Base-by-base conservation (phyloP, 2,329 filamentous ascomycete genomes). In the Fonsecaea multimorphosa region DNA sequence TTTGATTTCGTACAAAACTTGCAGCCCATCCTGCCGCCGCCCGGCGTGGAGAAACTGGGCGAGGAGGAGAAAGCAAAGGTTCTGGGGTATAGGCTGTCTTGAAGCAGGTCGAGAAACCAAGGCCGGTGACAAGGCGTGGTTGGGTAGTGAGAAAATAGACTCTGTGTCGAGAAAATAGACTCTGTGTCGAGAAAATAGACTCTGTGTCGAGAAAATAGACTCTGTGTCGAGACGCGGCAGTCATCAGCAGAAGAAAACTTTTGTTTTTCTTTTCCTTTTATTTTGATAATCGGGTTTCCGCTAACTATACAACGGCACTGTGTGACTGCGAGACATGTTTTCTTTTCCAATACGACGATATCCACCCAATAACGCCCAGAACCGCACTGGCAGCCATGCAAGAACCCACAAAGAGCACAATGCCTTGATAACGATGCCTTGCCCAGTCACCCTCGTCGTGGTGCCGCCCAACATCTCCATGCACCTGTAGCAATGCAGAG, bases 401-500 rank as follows among this genome's bases (percentile, higher is more conserved):
- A 19, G 36, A 51, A 2, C 63, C 66, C 29, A 68, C 63, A 51
- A 68, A 68, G n/a, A 58, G 32, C 55, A 58, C 55, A 22, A 34
- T n/a, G 32, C n/a, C 54, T n/a, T n/a, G 38, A 40, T 40, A 40
- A 40, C n/a, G 38, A 19, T 40, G 38, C 14, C 38, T n/a, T 40
- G 19, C 8, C 16, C 38, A 1, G n/a, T 40, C 38, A 3, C 38
- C 1, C 5, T 40, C 38, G 1, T 59, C 4, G 12, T 52, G 44
- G 8, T 64, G 12, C 7, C 16, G 31, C 19, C 31, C 44, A 14
- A 51, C 63, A 11, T 51, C 32, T 1, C 29, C 24, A 16, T 38
- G n/a, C 22, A 14, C 44, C 32, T 8, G 14, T 14, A 68, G 22
- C n/a, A 68, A 34, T 16, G 75, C 77, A 70, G 84, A 82, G 57